Conservation (phyloP, 169 alveolate genomes). For the Theileria annulata region DNA sequence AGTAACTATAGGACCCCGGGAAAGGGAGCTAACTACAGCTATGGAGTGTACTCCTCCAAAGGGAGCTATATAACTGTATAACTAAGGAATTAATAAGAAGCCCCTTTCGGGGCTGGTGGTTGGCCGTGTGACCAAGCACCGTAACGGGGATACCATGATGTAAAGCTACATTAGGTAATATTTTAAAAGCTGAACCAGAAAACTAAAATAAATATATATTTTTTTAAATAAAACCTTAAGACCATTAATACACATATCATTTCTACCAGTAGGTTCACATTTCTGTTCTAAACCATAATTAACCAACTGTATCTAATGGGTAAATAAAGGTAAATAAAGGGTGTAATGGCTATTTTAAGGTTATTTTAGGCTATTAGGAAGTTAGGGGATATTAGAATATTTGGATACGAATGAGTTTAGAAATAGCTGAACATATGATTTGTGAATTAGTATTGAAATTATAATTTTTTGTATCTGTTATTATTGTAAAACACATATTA, state of each 20-base stretch:
- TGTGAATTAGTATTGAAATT: slow-evolving; percentile 78
- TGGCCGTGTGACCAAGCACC: no score
- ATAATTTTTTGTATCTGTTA: slow-evolving; percentile 71
- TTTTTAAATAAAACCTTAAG: slow-evolving; percentile 59
- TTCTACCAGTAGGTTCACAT: slow-evolving; percentile 86
- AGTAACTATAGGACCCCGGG: no score
- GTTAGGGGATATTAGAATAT: no score
- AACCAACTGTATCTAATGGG: no score
- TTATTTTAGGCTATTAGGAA: no score
- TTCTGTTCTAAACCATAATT: slow-evolving; percentile 73
- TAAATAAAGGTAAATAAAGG: not conserved
- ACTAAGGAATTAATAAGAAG: no score
- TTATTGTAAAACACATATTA: slow-evolving; percentile 86
- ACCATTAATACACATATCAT: slow-evolving; percentile 84
- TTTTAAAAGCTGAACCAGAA: slow-evolving; percentile 90
- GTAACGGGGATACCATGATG: slow-evolving; percentile 90
- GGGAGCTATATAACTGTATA: no score
- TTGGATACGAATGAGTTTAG: slow-evolving; percentile 59
- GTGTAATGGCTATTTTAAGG: no score
- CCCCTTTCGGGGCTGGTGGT: no score
- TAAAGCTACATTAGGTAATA: slow-evolving; percentile 77
- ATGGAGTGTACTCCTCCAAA: no score
- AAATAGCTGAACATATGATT: slow-evolving; percentile 77
- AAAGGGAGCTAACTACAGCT: no score
- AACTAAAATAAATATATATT: slow-evolving; percentile 25